Base-by-base conservation (phyloP, 1,284 basidiomycete species). In the Marasmius tenuissimus region DNA sequence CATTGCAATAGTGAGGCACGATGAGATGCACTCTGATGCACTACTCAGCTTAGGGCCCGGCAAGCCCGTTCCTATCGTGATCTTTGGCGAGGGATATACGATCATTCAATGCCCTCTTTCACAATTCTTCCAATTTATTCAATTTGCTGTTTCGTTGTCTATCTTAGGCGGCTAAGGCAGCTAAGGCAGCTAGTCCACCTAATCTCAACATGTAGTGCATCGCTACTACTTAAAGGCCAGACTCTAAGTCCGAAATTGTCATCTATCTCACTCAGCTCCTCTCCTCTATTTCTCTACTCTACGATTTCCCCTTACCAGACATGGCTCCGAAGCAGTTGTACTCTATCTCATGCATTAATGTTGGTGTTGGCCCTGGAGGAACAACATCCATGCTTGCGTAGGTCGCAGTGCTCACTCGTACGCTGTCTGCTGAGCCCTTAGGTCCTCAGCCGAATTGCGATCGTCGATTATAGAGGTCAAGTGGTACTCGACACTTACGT, bases 311-410 rank as follows among this genome's bases (percentile, higher is more conserved):
- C 73, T 79, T 69, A 75, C 81, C 59, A 20, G 71, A 74, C 38
- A 65, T 76, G 63, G 78, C 78, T 47, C 61, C 74, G 52, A 84
- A 86, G 20, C 78, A 79, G 59, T 78, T 84, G 64, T 71, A 87
- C 45, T 78, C 84, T 10, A 71, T 89, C 48, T 82, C 85, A 18
- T 87, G 85, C 69, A 78, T 79, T 49, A 85, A 84, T 64, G 85
- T 90, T n/a, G 88, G 88, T n/a, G 86, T 88, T 49, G 88, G 88
- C 40, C 86, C 87, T 34, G 88, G 89, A 3, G 89, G 89, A 8
- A 88, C 86, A 22, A 92, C 91, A 1, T 83, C 85, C 35, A 89
- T 92, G 86, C 78, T 92, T 39, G 90, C 89, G 90, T 92, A 75
- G 64, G 85, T 78, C 20, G 57, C 63, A 61, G 63, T 50, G 50